Evolutionary conservation across 768 basidiomycete species (phyloP).

Genomic region (Auriscalpium orientale): DNA sequence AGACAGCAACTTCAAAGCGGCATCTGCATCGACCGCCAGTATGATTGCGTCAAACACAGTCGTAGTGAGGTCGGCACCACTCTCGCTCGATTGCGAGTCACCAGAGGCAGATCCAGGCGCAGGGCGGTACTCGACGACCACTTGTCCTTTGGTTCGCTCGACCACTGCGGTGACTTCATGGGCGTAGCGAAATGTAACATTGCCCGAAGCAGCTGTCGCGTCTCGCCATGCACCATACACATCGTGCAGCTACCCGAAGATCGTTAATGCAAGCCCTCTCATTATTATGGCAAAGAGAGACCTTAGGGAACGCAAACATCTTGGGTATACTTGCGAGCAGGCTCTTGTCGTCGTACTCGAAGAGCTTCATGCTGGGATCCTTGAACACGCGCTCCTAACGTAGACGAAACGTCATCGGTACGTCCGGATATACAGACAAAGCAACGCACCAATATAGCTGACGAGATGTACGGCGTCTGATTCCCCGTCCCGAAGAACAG

Average conservation of each 20-base stretch:
- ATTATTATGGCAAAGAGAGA: not conserved
- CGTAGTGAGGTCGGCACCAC: not conserved
- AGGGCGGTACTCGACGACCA: slow-evolving; percentile 18
- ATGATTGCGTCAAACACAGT: slow-evolving; percentile 39
- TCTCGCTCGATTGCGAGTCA: not conserved
- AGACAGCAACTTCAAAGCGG: slow-evolving; percentile 32
- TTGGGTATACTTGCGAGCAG: slow-evolving; percentile 27
- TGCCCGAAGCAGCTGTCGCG: slow-evolving; percentile 17
- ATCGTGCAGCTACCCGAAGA: slow-evolving; percentile 16
- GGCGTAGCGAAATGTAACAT: slow-evolving; percentile 21
- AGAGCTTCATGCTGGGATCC: slow-evolving; percentile 29
- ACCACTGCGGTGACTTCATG: slow-evolving; percentile 21
- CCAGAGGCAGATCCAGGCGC: slow-evolving; percentile 1
- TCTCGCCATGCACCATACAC: slow-evolving; percentile 26
- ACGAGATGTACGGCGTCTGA: slow-evolving; percentile 30
- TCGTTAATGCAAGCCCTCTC: too few species aligned
- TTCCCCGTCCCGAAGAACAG: slow-evolving; percentile 32
- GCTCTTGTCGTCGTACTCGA: slow-evolving; percentile 26
- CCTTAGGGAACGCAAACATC: slow-evolving; percentile 32
- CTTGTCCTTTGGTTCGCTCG: slow-evolving; percentile 11
- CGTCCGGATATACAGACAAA: not conserved
- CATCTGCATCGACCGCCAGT: slow-evolving; percentile 36
- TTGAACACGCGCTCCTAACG: slow-evolving; percentile 26
- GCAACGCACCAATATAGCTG: slow-evolving; percentile 22
- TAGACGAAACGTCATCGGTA: not conserved